Evolutionary conservation across 352 stramenopile genomes (phyloP).

Genomic region (Nothophytophthora sp.): DNA sequence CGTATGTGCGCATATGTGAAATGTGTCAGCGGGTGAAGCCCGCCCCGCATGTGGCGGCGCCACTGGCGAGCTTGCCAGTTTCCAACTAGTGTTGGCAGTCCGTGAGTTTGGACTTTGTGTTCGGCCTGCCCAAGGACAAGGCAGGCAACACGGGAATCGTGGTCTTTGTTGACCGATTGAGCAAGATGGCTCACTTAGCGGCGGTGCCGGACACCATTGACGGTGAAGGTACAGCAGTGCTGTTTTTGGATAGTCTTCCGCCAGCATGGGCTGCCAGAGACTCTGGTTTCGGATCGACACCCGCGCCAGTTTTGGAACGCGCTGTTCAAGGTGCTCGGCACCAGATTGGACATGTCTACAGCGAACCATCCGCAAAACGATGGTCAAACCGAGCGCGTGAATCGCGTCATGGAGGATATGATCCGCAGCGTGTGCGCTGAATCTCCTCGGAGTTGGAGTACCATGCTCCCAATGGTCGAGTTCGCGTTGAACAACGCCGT

Average conservation of each 20-base stretch:
- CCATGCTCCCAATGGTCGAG: conserved; percentile 16
- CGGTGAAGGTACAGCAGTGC: background rate
- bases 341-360: conserved; percentile 5
- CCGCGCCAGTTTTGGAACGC: conserved; percentile 10
- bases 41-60: background rate
- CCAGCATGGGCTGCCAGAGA: conserved; percentile 6
- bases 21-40: conserved; percentile 18
- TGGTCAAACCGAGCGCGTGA: conserved; percentile 23
- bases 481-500: conserved; percentile 16
- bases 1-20: conserved; percentile 17
- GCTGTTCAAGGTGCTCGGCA: conserved; percentile 8
- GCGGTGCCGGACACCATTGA: conserved; percentile 14
- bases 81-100: conserved; percentile 14
- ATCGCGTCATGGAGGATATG: conserved; percentile 17
- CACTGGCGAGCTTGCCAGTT: conserved; percentile 11
- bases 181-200: conserved; percentile 17
- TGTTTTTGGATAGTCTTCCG: conserved; percentile 18
- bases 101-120: conserved; percentile 26
- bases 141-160: conserved; percentile 13
- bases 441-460: conserved; percentile 17
- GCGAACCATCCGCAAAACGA: conserved; percentile 16
- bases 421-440: conserved; percentile 17
- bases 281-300: conserved; percentile 16
- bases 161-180: conserved; percentile 22
- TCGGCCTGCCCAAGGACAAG: conserved; percentile 7